phyloP scores from a whole-genome alignment of 768 basidiomycete genomes.

The Butyriboletus loyo region DNA sequence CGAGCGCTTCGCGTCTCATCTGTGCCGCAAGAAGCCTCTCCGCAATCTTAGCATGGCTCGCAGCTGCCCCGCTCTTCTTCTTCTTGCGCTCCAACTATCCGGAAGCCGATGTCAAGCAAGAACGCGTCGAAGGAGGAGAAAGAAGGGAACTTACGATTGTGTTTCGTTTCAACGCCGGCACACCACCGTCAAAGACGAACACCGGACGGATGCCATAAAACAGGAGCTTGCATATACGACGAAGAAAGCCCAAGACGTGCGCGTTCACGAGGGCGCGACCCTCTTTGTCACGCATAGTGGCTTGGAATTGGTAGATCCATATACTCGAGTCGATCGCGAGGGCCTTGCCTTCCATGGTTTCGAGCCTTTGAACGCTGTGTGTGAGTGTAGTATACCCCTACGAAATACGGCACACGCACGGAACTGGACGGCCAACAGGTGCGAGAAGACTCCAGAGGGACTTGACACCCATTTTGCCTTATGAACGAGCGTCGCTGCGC shows the following conservation, averaged over 20 bases:
- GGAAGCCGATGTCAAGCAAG: conserved; percentile 5
- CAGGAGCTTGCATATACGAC: conserved; percentile 89
- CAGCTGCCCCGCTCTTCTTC: conserved; percentile 88
- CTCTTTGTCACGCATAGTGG: conserved; percentile 98
- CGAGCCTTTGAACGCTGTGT: conserved; percentile 55
- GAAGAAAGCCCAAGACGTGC: conserved; percentile 86
- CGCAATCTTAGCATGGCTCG: conserved; percentile 82
- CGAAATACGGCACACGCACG: conserved; percentile 48
- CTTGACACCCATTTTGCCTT: conserved; percentile 83
- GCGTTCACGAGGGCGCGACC: conserved; percentile 89
- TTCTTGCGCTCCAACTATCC: conserved; percentile 78
- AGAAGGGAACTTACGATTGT: conserved; percentile 68
- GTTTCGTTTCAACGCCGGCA: conserved; percentile 81
- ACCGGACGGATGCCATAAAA: conserved; percentile 99
- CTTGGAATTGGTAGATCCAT: conserved; percentile 99
- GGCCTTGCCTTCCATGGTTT: conserved; percentile 91
- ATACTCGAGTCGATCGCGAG: conserved; percentile 99
- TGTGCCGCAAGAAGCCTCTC: conserved; percentile 93
- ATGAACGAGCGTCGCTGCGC: not conserved
- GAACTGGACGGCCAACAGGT: conserved; percentile 92
- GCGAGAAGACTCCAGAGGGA: conserved; percentile 89
- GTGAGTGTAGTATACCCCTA: conserved; percentile 3
- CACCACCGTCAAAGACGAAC: conserved; percentile 98
- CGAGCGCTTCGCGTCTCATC: conserved; percentile 83
- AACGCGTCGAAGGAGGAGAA: too few relatives aligned